phyloP scores from a whole-genome alignment of 768 basidiomycete species.

The Tulasnella sp. region DNA sequence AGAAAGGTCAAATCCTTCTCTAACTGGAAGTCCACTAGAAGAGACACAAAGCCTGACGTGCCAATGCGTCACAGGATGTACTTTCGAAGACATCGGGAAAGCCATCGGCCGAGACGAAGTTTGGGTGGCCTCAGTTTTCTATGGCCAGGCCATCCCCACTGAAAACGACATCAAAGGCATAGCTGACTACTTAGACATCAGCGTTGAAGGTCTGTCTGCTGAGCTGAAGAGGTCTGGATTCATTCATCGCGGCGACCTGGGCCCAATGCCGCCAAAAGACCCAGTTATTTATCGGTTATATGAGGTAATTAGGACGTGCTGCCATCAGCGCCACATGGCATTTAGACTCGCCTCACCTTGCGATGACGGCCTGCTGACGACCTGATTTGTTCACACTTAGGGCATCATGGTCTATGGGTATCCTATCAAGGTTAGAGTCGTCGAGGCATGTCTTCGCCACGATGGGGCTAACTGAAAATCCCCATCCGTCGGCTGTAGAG shows the following conservation, averaged over 20 bases:
- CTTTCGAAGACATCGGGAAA: constrained; percentile 38
- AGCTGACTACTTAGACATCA: constrained; percentile 14
- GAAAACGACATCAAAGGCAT: constrained; percentile 26
- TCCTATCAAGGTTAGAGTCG: constrained; percentile 34
- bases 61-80: constrained; percentile 8
- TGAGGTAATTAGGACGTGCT: constrained; percentile 35
- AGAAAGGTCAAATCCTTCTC: constrained; percentile 17
- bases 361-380: constrained; percentile 16
- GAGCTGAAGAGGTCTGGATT: constrained; percentile 13
- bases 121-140: constrained; percentile 39
- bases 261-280: constrained; percentile 39
- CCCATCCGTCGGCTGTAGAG: constrained; percentile 15
- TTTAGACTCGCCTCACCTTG: constrained; percentile 16
- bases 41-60: neutral
- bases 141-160: constrained; percentile 36
- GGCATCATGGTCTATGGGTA: constrained; percentile 35
- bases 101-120: constrained; percentile 38
- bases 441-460: constrained; percentile 15
- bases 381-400: constrained; percentile 13
- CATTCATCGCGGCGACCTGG: constrained; percentile 37
- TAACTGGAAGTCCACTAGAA: neutral
- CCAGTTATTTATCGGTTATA: constrained; percentile 41
- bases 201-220: neutral
- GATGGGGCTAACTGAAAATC: constrained; percentile 13
- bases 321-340: constrained; percentile 18